These are phyloP conservation scores for Microsporum canis DNA, from an alignment of 2,329 filamentous ascomycete genomes.

Conservation along the genomic window DNA sequence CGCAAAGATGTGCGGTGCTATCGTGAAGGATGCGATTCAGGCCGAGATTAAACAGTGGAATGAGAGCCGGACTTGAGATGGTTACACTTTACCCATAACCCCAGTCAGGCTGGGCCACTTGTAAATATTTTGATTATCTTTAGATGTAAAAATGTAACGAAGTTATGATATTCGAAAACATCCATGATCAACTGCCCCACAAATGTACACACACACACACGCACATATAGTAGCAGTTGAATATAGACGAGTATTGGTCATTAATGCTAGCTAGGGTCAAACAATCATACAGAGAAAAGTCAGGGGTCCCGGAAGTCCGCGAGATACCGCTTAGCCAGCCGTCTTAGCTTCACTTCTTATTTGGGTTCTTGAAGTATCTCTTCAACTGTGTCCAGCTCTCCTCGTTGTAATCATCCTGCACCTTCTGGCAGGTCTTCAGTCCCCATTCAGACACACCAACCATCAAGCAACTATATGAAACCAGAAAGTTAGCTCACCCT, in stretches of 20 bases:
- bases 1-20: slow-evolving; percentile 51
- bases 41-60: slow-evolving; percentile 38
- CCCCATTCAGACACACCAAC: slow-evolving; percentile 64
- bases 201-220: neutral
- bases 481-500: neutral
- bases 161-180: neutral
- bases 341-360: slow-evolving; percentile 23
- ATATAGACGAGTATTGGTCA: neutral
- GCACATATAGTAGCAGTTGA: neutral
- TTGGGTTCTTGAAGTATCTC: slow-evolving; percentile 49
- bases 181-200: neutral
- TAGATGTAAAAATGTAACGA: slow-evolving; percentile 4
- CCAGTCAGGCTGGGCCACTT: neutral
- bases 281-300: neutral
- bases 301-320: neutral
- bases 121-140: neutral
- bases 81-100: neutral
- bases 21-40: slow-evolving; percentile 49
- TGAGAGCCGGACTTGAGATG: neutral
- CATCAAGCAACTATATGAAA: slow-evolving; percentile 45
- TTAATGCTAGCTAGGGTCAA: neutral
- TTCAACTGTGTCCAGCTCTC: slow-evolving; percentile 67
- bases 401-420: slow-evolving; percentile 62
- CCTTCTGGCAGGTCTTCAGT: slow-evolving; percentile 56
- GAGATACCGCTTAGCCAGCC: neutral